Conservation (phyloP, 768 basidiomycete genomes). For the Mrakia hoshinonis region DNA sequence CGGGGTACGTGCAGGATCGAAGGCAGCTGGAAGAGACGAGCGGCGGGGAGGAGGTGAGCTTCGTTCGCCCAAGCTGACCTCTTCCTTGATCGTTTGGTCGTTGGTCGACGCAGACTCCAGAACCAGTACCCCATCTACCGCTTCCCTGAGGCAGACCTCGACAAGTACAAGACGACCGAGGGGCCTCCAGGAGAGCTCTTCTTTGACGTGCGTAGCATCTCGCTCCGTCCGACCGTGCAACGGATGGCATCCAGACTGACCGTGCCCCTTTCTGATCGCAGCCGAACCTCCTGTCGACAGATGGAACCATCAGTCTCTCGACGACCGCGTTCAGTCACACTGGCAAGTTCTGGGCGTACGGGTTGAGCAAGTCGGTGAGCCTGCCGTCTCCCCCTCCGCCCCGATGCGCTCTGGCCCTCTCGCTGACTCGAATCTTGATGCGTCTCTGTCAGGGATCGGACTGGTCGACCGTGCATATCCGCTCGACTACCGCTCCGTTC, state of each 20-base stretch:
- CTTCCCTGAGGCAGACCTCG: conserved; percentile 1
- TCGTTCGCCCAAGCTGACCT: neutral
- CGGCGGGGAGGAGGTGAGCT: neutral
- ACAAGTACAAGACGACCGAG: neutral
- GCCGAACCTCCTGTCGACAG: conserved; percentile 62
- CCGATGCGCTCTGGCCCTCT: neutral
- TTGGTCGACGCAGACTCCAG: neutral
- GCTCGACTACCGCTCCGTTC: conserved; percentile 15
- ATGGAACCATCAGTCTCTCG: conserved; percentile 61
- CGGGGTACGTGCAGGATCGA: neutral
- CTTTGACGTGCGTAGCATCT: conserved; percentile 54
- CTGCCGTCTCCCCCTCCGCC: neutral
- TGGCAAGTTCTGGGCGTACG: conserved; percentile 68
- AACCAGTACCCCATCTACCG: conserved; percentile 20
- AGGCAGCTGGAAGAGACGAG: neutral
- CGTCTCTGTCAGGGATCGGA: conserved; percentile 30
- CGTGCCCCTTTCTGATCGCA: conserved; percentile 33
- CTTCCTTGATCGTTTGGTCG: neutral
- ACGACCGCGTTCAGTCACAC: conserved; percentile 53
- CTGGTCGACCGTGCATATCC: conserved; percentile 36
- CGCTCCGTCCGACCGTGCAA: neutral
- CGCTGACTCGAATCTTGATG: neutral
- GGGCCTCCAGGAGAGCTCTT: conserved; percentile 54
- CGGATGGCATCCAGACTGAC: neutral
- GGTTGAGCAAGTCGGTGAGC: conserved; percentile 56